A percentile compares a stretch with the other conserved stretches of the same genome.
These are phyloP conservation scores for Aspergillus glaucus DNA, from an alignment of 2,329 filamentous ascomycete species.

Conservation along the genomic window DNA sequence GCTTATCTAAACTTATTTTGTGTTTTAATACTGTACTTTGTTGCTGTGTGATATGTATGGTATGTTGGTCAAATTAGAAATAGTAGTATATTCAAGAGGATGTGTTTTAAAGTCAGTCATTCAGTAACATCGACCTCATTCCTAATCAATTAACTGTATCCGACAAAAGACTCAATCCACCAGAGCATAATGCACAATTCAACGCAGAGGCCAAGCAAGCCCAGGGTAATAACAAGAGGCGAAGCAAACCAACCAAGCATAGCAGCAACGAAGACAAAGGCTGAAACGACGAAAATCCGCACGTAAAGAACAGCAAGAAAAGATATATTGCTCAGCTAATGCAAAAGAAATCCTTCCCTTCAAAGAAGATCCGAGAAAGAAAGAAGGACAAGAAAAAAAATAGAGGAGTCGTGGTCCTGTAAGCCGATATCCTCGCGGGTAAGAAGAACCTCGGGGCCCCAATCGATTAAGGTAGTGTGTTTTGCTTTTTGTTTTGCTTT, in stretches of 20 bases:
- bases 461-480: background rate
- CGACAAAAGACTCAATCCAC: constrained; percentile 4
- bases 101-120: too few relatives aligned
- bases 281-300: constrained; percentile 6
- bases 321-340: constrained; percentile 11
- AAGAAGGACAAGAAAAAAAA: too few relatives aligned
- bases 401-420: constrained; percentile 11
- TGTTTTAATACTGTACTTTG: too few relatives aligned
- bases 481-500: constrained; percentile 13
- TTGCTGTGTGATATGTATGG: too few relatives aligned
- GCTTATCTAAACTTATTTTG: too few relatives aligned
- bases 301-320: constrained; percentile 13
- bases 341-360: constrained; percentile 12
- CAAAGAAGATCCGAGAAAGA: constrained; percentile 2
- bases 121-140: too few relatives aligned
- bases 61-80: too few relatives aligned
- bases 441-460: background rate
- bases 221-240: constrained; percentile 15
- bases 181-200: constrained; percentile 11
- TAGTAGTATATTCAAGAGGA: too few relatives aligned
- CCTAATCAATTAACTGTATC: too few relatives aligned
- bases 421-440: constrained; percentile 3
- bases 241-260: constrained; percentile 6
- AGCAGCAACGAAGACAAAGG: constrained; percentile 7
- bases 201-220: constrained; percentile 17